Base-by-base conservation (phyloP, 176 grass and related monocot genomes). In the Oryza brachyantha region DNA sequence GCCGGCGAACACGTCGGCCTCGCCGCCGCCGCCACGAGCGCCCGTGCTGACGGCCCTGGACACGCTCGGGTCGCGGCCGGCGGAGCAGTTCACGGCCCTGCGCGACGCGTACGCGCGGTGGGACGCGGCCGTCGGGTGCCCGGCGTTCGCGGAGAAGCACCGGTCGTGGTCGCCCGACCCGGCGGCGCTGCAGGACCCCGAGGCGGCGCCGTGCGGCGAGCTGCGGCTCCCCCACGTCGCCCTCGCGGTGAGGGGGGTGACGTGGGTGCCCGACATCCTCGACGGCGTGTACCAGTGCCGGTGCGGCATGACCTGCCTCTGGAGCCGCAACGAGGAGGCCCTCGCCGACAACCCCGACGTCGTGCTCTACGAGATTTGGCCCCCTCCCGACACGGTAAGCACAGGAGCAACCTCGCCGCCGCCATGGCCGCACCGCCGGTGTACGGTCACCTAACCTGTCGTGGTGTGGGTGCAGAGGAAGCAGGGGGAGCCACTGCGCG, bases 401-500 rank as follows among this genome's bases (percentile, higher is more conserved):
- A 69, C 19, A 37, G 32, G 9, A 32, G 3, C 19, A 4, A 46
- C 43, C 43, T 46, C 42, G 42, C 5, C 43, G 43, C 42, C 42
- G 13, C 42, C 42, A 4, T 3, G 2, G 39, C 43, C 13, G 8
- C 31, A 32, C 35, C 35, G 5, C 31, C 31, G n/a, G n/a, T n/a
- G n/a, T n/a, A n/a, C 4, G 13, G 5, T n/a, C 48, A 21, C 48
- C 19, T 52, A 36, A 8, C 21, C 3, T 67, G 65, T 7, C 24
- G 34, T 79, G 17, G 29, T 61, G 79, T 64, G 48, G 64, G 26
- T 64, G 7, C 66, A 91, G 84, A 91, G 89, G 42, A 80, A 81
- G 42, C 77, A 68, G 59, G 80, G 84, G 52, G 84, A 91, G 77
- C 75, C 89, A 26, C 75, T 87, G 25, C 85, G 80, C 45, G 84